Evolutionary conservation across 129 eudicot genomes (phyloP), one percentile per base, ranked within the genome.

Genomic region (Helianthus annuus): DNA sequence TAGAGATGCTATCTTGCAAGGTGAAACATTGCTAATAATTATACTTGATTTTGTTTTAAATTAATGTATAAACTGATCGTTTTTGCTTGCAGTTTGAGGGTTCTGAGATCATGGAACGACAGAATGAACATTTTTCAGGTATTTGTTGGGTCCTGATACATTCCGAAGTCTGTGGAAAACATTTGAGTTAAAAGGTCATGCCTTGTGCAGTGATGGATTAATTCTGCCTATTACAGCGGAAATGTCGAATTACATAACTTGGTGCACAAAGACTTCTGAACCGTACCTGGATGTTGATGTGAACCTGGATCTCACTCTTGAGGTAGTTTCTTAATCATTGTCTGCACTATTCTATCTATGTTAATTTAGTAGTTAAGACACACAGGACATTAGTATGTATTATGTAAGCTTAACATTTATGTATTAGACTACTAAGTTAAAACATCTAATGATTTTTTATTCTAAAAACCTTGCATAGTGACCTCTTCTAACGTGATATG

Each of bases 1-100:
- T 93, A 49, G 87, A 93, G 86, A 71, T 93, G 97, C 64, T 93
- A 73, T 93, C 96, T 75, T 93, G 98, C 87, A 93, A 87, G 89
- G 98, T 93, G 79, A 76, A 56, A 6, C 62, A 27, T 27, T 27
- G 36, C 36, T 32, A 32, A 32, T 32, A 32, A 32, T 39, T 16
- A 55, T 55, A 39, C 63, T 64, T 72, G 38, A 39, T 74, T 14
- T 27, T 74, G 11, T 49, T 16, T 58, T 58, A 1, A 44, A 13
- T 15, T 44, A 58, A 42, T 54, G 12, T 69, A n/a, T 4, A 7
- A 68, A 10, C 17, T 75, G 60, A 67, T 46, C 14, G 38, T 14
- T 22, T 67, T 67, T 60, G 34, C 7, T 83, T 90, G 86, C 91
- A 93, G 98, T 93, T 93, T 90, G 98, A 93, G 83, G 97, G 98